Base-by-base conservation (phyloP, 352 stramenopile genomes). In the Pythium utonaiense region DNA sequence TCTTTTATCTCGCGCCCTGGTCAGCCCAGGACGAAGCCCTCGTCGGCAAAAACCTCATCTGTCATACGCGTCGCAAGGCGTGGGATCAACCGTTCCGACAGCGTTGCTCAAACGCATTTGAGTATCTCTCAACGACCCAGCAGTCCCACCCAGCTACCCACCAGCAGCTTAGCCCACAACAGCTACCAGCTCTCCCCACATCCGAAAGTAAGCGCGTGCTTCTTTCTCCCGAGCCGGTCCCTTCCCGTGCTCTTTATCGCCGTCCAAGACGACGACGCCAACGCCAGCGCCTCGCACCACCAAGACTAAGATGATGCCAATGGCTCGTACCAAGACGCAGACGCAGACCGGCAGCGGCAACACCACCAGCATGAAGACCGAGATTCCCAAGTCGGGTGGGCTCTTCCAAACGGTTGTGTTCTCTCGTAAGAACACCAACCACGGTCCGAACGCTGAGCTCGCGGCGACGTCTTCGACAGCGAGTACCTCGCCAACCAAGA, bases 351-450 rank as follows among this genome's bases (percentile, higher is more conserved):
- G 31, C 40, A 56, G 22, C 13, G 47, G 36, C 21, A 42, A 21
- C 34, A 41, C 57, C 28, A 53, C 25, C 56, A 63, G 47, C 31
- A 54, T 64, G 31, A 64, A 64, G 57, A 64, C 57, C 45, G 57
- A 64, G 57, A 64, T 64, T 36, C 57, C 57, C 33, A 83, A 76
- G 56, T 49, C 50, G 4, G 54, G 54, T 12, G 57, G 73, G 49
- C 69, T 85, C 24, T 85, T 91, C 52, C 75, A 86, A 58, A 87
- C 70, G 14, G 66, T 84, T 1, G 76, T 88, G 4, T 89, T 91
- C 62, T 89, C 79, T 8, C 77, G 77, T 53, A 82, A 85, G 52
- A 84, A 73, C 60, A 78, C 76, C 52, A 77, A 67, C 33, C 70
- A 78, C 53, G 77, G 74, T 3, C 67, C 76, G 7, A 61, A 80